phyloP scores from a whole-genome alignment of 495 filamentous ascomycete genomes.

The Staphylotrichum longicolle region DNA sequence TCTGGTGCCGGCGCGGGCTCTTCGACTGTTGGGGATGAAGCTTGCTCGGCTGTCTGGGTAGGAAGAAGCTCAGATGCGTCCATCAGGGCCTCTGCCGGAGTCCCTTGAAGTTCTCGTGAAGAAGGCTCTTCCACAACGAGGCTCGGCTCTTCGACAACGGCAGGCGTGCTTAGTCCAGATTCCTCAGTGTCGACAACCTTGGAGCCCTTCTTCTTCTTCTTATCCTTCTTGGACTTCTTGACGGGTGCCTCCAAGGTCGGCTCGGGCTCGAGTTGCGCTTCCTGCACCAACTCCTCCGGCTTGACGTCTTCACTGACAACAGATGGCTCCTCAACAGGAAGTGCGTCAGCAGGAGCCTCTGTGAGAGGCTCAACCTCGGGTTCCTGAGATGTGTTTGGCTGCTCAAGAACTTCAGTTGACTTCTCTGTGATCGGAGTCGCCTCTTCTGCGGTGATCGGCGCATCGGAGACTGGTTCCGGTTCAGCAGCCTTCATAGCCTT shows the following conservation, averaged over 20 bases:
- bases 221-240: constrained; percentile 28
- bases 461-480: not conserved
- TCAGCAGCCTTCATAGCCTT: too few relatives aligned
- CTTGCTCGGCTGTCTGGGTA: not conserved
- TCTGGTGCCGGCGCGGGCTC: not conserved
- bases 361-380: not conserved
- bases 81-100: too few relatives aligned
- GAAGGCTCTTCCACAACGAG: not conserved
- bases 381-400: not conserved
- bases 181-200: constrained; percentile 16
- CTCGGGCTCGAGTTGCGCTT: constrained; percentile 3
- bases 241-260: not conserved
- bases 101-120: not conserved
- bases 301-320: not conserved
- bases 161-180: not conserved
- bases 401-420: not conserved
- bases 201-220: constrained; percentile 26
- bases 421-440: not conserved
- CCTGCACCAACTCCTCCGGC: not conserved
- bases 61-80: too few relatives aligned
- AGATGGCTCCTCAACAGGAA: not conserved
- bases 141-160: constrained; percentile 2
- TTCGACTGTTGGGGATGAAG: not conserved
- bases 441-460: not conserved
- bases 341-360: not conserved